A percentile compares a stretch with the other conserved stretches of the same genome.
Conservation (phyloP, 257 asterid species). For the Solanum piurae region DNA sequence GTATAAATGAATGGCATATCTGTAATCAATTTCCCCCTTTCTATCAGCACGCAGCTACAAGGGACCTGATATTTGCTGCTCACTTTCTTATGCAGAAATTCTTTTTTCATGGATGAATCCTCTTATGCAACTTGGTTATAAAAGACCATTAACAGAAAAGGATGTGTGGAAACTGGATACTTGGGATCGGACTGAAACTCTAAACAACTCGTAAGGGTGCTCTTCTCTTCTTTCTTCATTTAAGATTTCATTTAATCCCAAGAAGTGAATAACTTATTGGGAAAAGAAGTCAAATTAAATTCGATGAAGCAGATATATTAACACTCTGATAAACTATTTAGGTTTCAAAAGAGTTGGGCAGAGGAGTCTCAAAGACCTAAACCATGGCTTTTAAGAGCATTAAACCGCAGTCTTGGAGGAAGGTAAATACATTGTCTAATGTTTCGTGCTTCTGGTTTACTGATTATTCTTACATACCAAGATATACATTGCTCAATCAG, state of each 20-base stretch:
- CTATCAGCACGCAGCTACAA: not conserved
- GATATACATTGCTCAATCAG: not conserved
- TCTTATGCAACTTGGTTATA: constrained; percentile 79
- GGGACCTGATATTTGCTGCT: constrained; percentile 5
- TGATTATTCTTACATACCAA: not conserved
- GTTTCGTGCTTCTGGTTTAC: not conserved
- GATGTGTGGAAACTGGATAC: constrained; percentile 97
- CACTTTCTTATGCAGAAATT: constrained; percentile 36
- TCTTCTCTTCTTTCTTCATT: not conserved
- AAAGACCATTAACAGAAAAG: constrained; percentile 84
- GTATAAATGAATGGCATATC: not conserved
- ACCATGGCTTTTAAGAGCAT: constrained; percentile 96
- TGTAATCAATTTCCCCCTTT: not conserved
- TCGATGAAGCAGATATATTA: not conserved
- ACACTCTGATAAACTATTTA: constrained; percentile 11
- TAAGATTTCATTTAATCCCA: not conserved
- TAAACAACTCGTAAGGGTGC: constrained; percentile 50
- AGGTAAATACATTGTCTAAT: constrained; percentile 38
- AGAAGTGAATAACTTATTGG: not conserved
- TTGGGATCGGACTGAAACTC: constrained; percentile 93
- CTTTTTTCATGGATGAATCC: constrained; percentile 24
- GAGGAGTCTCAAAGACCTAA: constrained; percentile 61
- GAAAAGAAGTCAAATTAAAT: not conserved
- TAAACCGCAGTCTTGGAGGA: constrained; percentile 80
- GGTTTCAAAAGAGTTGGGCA: constrained; percentile 86